These are phyloP conservation scores for Cunninghamia lanceolata DNA, from an alignment of 75 land plant species.

Conservation along the genomic window DNA sequence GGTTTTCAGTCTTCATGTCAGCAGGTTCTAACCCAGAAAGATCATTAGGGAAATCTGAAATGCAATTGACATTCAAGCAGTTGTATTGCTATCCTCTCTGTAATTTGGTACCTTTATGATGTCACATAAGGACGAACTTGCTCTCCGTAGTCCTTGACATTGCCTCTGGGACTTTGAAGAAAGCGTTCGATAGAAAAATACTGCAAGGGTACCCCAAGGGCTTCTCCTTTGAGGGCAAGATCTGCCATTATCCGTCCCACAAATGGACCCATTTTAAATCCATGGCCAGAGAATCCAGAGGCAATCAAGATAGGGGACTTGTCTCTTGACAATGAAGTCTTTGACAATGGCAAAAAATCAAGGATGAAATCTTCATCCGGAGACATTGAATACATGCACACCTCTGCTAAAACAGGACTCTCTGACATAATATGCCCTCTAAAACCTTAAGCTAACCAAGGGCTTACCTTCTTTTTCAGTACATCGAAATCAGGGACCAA, in stretches of 20 bases:
- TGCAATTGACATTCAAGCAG: not conserved
- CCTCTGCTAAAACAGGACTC: too few species aligned
- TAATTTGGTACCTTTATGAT: not conserved
- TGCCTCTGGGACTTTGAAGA: conserved; percentile 45
- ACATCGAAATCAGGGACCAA: conserved; percentile 26
- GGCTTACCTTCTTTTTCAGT: conserved; percentile 25
- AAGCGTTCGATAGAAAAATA: conserved; percentile 68
- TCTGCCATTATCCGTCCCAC: conserved; percentile 82
- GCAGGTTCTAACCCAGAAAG: not conserved
- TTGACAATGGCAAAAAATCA: conserved; percentile 55
- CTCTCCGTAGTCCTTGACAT: conserved; percentile 49
- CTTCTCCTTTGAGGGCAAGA: conserved; percentile 47
- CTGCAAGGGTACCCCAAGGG: conserved; percentile 48
- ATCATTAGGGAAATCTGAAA: not conserved
- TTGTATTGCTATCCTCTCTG: not conserved
- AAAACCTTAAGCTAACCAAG: conserved; percentile 56
- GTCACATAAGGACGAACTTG: conserved; percentile 18
- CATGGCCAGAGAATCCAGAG: conserved; percentile 94
- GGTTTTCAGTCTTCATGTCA: not conserved
- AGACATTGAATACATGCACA: too few species aligned
- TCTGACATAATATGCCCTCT: too few species aligned
- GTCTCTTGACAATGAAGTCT: conserved; percentile 18
- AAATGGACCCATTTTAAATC: conserved; percentile 93
- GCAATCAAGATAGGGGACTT: conserved; percentile 56
- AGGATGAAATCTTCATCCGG: conserved; percentile 92